phyloP scores from a whole-genome alignment of 192 early-diverging fungal species.

The Coemansia sp. region DNA sequence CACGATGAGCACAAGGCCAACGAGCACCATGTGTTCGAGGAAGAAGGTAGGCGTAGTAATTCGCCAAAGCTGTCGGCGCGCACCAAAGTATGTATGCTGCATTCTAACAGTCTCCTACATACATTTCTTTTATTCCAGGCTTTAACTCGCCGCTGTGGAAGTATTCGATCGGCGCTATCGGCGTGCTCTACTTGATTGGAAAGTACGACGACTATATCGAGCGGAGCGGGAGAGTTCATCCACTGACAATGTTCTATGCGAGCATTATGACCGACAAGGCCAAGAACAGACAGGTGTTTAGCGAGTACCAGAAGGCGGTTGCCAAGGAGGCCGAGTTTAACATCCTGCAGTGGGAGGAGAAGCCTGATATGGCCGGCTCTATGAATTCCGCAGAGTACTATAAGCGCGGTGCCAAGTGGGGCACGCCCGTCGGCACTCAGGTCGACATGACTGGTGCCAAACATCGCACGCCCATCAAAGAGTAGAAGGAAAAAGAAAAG shows the following conservation, averaged over 20 bases:
- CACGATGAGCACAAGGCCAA: slow-evolving; percentile 8
- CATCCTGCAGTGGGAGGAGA: slow-evolving; percentile 45
- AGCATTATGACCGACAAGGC: slow-evolving; percentile 39
- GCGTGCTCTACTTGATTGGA: slow-evolving; percentile 25
- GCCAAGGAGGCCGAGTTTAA: slow-evolving; percentile 44
- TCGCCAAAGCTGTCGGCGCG: too few relatives aligned
- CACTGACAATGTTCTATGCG: slow-evolving; percentile 44
- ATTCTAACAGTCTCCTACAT: background rate
- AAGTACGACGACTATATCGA: slow-evolving; percentile 50
- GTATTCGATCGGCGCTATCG: slow-evolving; percentile 35
- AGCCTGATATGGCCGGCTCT: slow-evolving; percentile 10
- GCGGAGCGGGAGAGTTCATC: slow-evolving; percentile 40
- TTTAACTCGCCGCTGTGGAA: slow-evolving; percentile 48
- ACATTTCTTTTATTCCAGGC: slow-evolving; percentile 15
- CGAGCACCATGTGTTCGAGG: slow-evolving; percentile 24
- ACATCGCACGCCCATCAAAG: slow-evolving; percentile 25
- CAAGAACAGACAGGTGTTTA: slow-evolving; percentile 29
- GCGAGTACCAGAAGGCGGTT: slow-evolving; percentile 41
- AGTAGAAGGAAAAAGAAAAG: slow-evolving; percentile 15
- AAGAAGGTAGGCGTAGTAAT: slow-evolving; percentile 22
- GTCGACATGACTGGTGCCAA: slow-evolving; percentile 31
- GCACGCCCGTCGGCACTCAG: slow-evolving; percentile 29
- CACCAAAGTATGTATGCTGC: too few relatives aligned
- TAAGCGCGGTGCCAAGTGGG: slow-evolving; percentile 44
- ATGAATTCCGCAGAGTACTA: slow-evolving; percentile 23